Evolutionary conservation across 1,139 yeast species (phyloP).

Genomic region (Hemisphaericaspora xylofermentans): DNA sequence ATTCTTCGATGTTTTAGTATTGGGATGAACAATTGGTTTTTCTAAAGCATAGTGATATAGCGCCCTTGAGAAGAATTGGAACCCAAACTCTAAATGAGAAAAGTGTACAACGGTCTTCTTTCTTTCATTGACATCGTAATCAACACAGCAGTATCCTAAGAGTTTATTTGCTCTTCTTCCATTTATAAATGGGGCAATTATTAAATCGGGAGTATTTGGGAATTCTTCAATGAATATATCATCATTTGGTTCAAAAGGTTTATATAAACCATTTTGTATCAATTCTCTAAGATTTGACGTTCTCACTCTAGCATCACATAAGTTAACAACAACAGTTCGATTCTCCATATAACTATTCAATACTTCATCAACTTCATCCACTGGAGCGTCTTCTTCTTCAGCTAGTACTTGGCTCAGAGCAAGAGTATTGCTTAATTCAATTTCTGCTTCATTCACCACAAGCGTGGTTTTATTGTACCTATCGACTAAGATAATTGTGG

Average conservation of each 20-base stretch:
- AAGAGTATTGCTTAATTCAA: conserved; percentile 1
- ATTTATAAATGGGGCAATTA: conserved; percentile 14
- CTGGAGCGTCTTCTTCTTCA: conserved; percentile 1
- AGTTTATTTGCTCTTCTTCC: conserved; percentile 10
- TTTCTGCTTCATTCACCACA: conserved; percentile 11
- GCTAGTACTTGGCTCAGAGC: not conserved
- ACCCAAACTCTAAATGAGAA: conserved; percentile 19
- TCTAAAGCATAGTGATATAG: conserved; percentile 19
- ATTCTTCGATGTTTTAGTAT: not conserved
- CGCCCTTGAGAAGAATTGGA: conserved; percentile 18
- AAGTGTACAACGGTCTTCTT: conserved; percentile 14
- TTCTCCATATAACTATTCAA: conserved; percentile 12
- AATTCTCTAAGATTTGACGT: conserved; percentile 7
- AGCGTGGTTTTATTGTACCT: conserved; percentile 8
- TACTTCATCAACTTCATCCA: conserved; percentile 11
- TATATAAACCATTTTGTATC: conserved; percentile 4
- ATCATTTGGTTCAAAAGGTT: conserved; percentile 7
- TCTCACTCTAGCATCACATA: conserved; percentile 20
- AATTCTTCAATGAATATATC: conserved; percentile 10
- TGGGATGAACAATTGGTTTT: conserved; percentile 18
- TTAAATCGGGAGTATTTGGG: conserved; percentile 19
- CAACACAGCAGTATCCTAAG: conserved; percentile 16
- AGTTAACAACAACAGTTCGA: conserved; percentile 17
- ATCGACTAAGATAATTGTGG: conserved; percentile 21
- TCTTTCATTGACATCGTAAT: conserved; percentile 3